Evolutionary conservation across 306 rosid species (phyloP), one percentile per base, ranked within the genome.

Genomic region (Clitoria ternatea): DNA sequence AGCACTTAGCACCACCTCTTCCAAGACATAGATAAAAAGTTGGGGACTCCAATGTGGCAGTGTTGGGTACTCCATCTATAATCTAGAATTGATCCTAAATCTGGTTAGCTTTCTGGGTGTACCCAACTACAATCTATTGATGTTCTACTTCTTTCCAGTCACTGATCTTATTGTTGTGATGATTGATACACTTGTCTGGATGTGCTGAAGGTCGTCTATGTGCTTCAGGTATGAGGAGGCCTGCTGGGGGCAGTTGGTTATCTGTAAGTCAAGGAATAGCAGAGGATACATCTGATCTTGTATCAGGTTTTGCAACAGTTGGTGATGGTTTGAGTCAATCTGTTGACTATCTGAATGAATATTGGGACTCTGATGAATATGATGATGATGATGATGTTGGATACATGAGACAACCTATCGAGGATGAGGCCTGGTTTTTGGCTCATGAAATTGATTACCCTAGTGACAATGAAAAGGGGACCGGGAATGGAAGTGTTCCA

Each of bases 361-460:
- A 88, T 73, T 91, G 97, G 97, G 96, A 88, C 77, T 91, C 97
- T 22, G 97, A 91, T 76, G 97, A 91, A 67, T 91, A 91, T 50
- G 97, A 91, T 22, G 97, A 91, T 1, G 97, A 91, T 13, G 96
- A 88, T 14, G 97, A 91, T 74, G 90, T 88, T 76, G 97, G 97
- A 56, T 91, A 91, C 76, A 91, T 86, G 89, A 87, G 96, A 73
- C 96, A 91, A 47, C 97, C 97, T 36, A 91, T 91, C 73, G 97
- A 91, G 85, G 97, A 91, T 45, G 97, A 91, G 75, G 68, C 92
- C 55, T 91, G 97, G 97, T 91, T 91, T 78, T 76, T 91, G 82
- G 96, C 92, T 1, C 97, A 91, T 72, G 97, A 91, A 80, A 86
- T 91, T 45, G 97, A 91, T 80, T 91, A 91, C 70, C 97, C 97